A percentile compares a stretch with the other conserved stretches of the same genome.
Conservation (phyloP, 2,329 filamentous ascomycete genomes). For the Cryphonectria nitschkei region DNA sequence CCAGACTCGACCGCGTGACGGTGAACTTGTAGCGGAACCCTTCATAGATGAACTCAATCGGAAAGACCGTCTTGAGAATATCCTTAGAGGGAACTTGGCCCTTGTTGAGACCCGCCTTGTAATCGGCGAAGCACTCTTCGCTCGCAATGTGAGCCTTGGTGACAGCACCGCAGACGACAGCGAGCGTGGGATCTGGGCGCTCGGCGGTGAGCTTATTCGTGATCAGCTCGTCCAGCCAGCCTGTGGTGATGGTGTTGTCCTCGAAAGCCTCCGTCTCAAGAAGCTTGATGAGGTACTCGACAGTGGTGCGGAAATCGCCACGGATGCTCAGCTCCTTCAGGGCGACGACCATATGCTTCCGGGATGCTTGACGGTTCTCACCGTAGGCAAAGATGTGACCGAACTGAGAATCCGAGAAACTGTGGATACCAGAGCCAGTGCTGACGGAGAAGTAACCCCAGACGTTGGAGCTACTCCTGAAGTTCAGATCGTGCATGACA, state of each 20-base stretch:
- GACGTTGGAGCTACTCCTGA: slow-evolving; percentile 96
- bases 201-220: slow-evolving; percentile 97
- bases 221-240: slow-evolving; percentile 98
- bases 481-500: slow-evolving; percentile 99
- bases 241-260: slow-evolving; percentile 98
- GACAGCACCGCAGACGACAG: slow-evolving; percentile 93
- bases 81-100: slow-evolving; percentile 97
- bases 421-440: slow-evolving; percentile 95
- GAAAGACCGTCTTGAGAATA: slow-evolving; percentile 95
- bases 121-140: slow-evolving; percentile 85
- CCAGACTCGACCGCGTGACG: slow-evolving; percentile 84
- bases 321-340: slow-evolving; percentile 99
- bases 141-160: slow-evolving; percentile 96
- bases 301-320: slow-evolving; percentile 97
- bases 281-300: slow-evolving; percentile 98
- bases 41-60: slow-evolving; percentile 98
- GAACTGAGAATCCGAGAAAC: slow-evolving; percentile 98
- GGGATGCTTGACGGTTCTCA: slow-evolving; percentile 92
- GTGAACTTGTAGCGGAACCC: slow-evolving; percentile 97
- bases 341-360: slow-evolving; percentile 99
- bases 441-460: slow-evolving; percentile 99
- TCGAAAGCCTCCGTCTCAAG: slow-evolving; percentile 98
- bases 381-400: slow-evolving; percentile 99
- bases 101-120: slow-evolving; percentile 87
- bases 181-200: slow-evolving; percentile 88